These are phyloP conservation scores for Xylaria nigripes DNA, from an alignment of 495 filamentous ascomycete genomes.

Conservation along the genomic window DNA sequence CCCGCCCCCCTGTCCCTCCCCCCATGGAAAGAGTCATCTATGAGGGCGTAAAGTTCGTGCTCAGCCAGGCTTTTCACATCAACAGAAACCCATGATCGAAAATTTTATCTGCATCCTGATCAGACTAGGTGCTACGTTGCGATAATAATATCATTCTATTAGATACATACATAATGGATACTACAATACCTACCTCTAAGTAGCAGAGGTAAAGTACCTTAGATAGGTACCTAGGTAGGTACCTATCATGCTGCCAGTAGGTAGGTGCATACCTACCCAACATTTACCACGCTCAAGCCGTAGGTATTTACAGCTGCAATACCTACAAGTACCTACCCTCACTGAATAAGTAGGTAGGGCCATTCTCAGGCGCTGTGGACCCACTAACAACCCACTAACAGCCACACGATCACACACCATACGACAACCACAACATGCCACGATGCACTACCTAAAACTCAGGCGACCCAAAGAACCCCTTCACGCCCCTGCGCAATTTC, in stretches of 20 bases:
- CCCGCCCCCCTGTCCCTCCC: too few species aligned
- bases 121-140: too few species aligned
- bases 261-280: too few species aligned
- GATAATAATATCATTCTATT: background rate
- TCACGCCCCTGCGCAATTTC: background rate
- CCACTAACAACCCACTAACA: background rate
- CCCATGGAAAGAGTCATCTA: background rate
- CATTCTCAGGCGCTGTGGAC: background rate
- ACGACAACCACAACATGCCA: background rate
- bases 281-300: too few species aligned
- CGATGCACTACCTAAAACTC: background rate
- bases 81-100: background rate
- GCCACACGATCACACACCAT: background rate
- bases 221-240: too few species aligned
- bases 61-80: background rate
- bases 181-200: too few species aligned
- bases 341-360: too few species aligned
- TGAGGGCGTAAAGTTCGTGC: background rate
- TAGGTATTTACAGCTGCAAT: too few species aligned
- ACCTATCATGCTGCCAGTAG: too few species aligned
- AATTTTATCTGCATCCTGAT: background rate
- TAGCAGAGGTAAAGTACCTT: too few species aligned
- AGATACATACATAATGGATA: too few species aligned
- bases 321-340: too few species aligned
- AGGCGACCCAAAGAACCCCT: background rate